These are phyloP conservation scores for Xerocomellus amylosporus DNA, from an alignment of 768 basidiomycete species.

Conservation along the genomic window DNA sequence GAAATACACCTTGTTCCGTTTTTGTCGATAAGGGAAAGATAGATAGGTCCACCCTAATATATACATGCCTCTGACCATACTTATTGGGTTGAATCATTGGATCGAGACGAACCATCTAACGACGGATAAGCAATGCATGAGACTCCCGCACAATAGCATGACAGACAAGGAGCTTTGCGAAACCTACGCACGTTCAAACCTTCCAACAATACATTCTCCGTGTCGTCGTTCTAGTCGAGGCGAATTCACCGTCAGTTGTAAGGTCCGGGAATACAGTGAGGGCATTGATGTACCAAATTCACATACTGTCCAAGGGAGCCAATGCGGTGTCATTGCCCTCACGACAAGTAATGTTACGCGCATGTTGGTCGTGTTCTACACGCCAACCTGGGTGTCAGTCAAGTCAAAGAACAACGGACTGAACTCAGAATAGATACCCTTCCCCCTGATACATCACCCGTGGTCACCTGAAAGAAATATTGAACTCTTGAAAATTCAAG, in stretches of 20 bases:
- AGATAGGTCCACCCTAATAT: too few relatives aligned
- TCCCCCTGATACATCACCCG: constrained; percentile 62
- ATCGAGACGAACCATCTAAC: not conserved
- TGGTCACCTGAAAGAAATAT: constrained; percentile 39
- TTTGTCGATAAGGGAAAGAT: too few relatives aligned
- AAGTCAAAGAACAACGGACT: not conserved
- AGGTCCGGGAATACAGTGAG: not conserved
- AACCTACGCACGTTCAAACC: not conserved
- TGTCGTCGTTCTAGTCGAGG: not conserved
- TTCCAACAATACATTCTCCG: not conserved
- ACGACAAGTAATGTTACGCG: constrained; percentile 48
- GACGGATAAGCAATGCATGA: not conserved
- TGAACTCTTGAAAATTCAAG: not conserved
- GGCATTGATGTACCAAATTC: not conserved
- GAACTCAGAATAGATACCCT: constrained; percentile 26
- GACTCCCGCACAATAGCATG: not conserved
- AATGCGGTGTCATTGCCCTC: constrained; percentile 59
- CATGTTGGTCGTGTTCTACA: constrained; percentile 45
- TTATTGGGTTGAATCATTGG: not conserved
- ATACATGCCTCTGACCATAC: too few relatives aligned
- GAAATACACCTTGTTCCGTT: too few relatives aligned
- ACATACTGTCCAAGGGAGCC: constrained; percentile 46
- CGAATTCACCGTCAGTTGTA: constrained; percentile 13
- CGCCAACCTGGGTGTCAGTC: not conserved
- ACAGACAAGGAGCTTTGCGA: not conserved